These are phyloP conservation scores for Durotheca rogersii DNA, from an alignment of 495 filamentous ascomycete species.

Conservation along the genomic window DNA sequence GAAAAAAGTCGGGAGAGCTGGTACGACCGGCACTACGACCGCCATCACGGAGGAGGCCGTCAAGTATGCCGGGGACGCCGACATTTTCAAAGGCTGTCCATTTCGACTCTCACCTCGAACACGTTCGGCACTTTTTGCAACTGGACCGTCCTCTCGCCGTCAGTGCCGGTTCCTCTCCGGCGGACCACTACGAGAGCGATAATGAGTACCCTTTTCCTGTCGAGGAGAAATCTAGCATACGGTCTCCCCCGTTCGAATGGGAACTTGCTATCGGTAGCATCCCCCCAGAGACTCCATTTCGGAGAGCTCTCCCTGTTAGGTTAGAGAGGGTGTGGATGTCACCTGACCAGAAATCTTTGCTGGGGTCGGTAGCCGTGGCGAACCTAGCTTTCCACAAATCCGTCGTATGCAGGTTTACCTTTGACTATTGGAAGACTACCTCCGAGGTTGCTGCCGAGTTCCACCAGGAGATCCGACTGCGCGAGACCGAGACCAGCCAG, in stretches of 20 bases:
- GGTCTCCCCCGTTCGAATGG: slow-evolving; percentile 70
- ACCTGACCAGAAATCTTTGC: slow-evolving; percentile 75
- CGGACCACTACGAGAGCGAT: slow-evolving; percentile 80
- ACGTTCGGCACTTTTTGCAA: slow-evolving; percentile 91
- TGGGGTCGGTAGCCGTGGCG: slow-evolving; percentile 79
- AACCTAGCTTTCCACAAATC: slow-evolving; percentile 89
- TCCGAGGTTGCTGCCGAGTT: slow-evolving; percentile 91
- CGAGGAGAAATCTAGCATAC: slow-evolving; percentile 47
- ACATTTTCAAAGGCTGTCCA: slow-evolving; percentile 94
- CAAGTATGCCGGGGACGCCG: slow-evolving; percentile 95
- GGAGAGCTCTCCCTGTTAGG: slow-evolving; percentile 64
- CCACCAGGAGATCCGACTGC: slow-evolving; percentile 71
- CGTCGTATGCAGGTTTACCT: slow-evolving; percentile 87
- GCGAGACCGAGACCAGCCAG: slow-evolving; percentile 64
- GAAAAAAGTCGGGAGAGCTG: slow-evolving; percentile 97
- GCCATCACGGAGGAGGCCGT: slow-evolving; percentile 74
- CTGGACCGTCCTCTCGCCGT: slow-evolving; percentile 92
- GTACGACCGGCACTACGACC: slow-evolving; percentile 89
- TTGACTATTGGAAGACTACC: slow-evolving; percentile 97
- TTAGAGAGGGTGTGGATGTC: slow-evolving; percentile 86
- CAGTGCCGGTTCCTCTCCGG: slow-evolving; percentile 91
- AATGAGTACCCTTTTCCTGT: slow-evolving; percentile 79
- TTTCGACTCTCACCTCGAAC: slow-evolving; percentile 91
- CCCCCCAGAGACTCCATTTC: slow-evolving; percentile 64
- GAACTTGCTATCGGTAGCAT: slow-evolving; percentile 84